Conservation (phyloP, 2,329 filamentous ascomycete genomes). For the Neophaeococcomyces aloes region DNA sequence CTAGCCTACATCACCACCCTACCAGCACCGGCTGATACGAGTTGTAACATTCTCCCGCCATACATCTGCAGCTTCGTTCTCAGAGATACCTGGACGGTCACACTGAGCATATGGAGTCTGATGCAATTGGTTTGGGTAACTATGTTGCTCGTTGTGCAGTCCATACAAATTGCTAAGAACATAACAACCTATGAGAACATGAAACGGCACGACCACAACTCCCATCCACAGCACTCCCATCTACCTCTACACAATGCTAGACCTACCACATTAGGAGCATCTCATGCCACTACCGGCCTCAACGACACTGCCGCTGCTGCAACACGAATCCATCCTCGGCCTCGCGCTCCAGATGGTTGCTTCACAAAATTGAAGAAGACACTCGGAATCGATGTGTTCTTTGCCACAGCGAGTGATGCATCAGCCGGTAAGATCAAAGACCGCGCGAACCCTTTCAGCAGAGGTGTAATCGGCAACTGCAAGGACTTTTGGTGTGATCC, state of each 20-base stretch:
- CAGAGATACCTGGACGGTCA: slow-evolving; percentile 71
- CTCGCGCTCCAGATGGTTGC: slow-evolving; percentile 50
- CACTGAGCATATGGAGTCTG: slow-evolving; percentile 66
- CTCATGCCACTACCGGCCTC: slow-evolving; percentile 25
- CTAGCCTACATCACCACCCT: slow-evolving; percentile 43
- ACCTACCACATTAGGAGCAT: slow-evolving; percentile 32
- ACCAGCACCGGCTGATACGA: slow-evolving; percentile 10
- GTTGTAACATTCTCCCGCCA: slow-evolving; percentile 67
- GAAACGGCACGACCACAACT: slow-evolving; percentile 51
- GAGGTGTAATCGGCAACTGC: slow-evolving; percentile 78
- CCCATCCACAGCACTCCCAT: slow-evolving; percentile 4
- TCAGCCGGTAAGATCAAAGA: slow-evolving; percentile 37
- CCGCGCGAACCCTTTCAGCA: slow-evolving; percentile 70
- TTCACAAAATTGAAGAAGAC: slow-evolving; percentile 72
- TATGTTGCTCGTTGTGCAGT: slow-evolving; percentile 93
- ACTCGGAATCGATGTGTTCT: slow-evolving; percentile 84
- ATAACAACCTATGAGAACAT: slow-evolving; percentile 97
- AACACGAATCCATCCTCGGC: slow-evolving; percentile 40
- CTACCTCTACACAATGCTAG: slow-evolving; percentile 30
- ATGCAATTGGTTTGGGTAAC: slow-evolving; percentile 89
- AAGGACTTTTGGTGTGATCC: slow-evolving; percentile 94
- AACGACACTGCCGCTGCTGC: slow-evolving; percentile 20
- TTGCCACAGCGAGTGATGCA: slow-evolving; percentile 75
- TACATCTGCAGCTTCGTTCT: slow-evolving; percentile 65
- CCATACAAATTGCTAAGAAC: slow-evolving; percentile 81